These are phyloP conservation scores for Mucor irregularis DNA, from an alignment of 371 early-diverging fungal species.

Conservation along the genomic window DNA sequence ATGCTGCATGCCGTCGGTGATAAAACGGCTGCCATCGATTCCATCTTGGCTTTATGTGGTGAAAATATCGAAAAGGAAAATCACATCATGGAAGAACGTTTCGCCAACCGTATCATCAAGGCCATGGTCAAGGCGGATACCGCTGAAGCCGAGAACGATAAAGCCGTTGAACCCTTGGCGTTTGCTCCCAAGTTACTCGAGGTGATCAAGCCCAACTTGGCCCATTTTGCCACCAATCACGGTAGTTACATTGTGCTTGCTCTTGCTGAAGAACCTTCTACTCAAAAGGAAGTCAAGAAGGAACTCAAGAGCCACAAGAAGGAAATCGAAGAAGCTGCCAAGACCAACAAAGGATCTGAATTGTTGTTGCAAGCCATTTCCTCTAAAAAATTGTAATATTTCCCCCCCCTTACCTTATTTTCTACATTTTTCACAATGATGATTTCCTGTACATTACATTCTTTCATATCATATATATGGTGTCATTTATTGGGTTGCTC, in stretches of 20 bases:
- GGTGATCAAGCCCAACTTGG: constrained; percentile 37
- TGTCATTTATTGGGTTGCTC: constrained; percentile 4
- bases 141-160: constrained; percentile 54
- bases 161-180: constrained; percentile 44
- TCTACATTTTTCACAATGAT: background rate
- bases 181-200: constrained; percentile 49
- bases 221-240: constrained; percentile 42
- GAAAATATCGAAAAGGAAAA: constrained; percentile 55
- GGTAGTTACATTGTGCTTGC: constrained; percentile 63
- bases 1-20: constrained; percentile 68
- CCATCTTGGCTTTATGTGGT: constrained; percentile 48
- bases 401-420: background rate
- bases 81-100: constrained; percentile 55
- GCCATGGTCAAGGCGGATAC: constrained; percentile 60
- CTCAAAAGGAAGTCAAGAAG: constrained; percentile 34
- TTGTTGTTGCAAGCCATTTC: constrained; percentile 31
- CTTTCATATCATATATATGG: constrained; percentile 9
- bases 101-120: constrained; percentile 63
- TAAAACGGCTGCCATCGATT: constrained; percentile 48
- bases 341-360: constrained; percentile 41
- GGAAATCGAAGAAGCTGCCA: constrained; percentile 37
- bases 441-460: constrained; percentile 15
- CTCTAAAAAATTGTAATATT: constrained; percentile 13
- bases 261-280: constrained; percentile 63
- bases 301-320: constrained; percentile 42